Percentiles rank a stretch among this genome's conserved stretches.
These are phyloP conservation scores for Berberis vulgaris DNA, from an alignment of 164 flowering plant genomes.

Conservation along the genomic window DNA sequence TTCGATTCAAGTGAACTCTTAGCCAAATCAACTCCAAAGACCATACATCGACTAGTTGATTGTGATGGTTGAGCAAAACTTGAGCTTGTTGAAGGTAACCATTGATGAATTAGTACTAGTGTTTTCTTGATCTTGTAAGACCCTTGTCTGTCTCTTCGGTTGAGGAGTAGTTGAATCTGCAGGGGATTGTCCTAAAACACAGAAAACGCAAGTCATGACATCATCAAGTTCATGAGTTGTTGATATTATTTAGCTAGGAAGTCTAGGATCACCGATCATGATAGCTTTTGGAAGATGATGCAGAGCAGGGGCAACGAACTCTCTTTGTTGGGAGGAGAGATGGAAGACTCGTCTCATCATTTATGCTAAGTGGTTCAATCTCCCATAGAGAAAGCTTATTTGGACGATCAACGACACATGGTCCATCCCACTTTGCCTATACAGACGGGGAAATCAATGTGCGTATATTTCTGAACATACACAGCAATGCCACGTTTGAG, in stretches of 20 bases:
- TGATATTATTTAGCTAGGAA: not conserved
- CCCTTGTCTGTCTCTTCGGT: slow-evolving; percentile 25
- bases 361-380: slow-evolving; percentile 50
- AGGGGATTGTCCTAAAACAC: no score
- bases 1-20: not conserved
- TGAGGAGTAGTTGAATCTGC: not conserved
- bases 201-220: no score
- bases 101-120: slow-evolving; percentile 27
- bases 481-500: not conserved
- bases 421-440: slow-evolving; percentile 95
- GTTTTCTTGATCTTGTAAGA: slow-evolving; percentile 89
- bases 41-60: not conserved
- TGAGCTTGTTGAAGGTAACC: not conserved
- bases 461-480: not conserved
- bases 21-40: not conserved
- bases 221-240: no score
- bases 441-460: not conserved
- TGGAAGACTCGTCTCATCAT: not conserved
- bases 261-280: not conserved
- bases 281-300: not conserved
- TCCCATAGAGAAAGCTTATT: slow-evolving; percentile 97
- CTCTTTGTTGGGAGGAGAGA: slow-evolving; percentile 38
- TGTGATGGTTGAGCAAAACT: not conserved
- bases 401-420: slow-evolving; percentile 74
- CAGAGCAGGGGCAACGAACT: slow-evolving; percentile 25